Percentiles rank a stretch among this genome's conserved stretches.
phyloP scores from a whole-genome alignment of 2,329 filamentous ascomycete genomes.

The Graphilbum sp. region DNA sequence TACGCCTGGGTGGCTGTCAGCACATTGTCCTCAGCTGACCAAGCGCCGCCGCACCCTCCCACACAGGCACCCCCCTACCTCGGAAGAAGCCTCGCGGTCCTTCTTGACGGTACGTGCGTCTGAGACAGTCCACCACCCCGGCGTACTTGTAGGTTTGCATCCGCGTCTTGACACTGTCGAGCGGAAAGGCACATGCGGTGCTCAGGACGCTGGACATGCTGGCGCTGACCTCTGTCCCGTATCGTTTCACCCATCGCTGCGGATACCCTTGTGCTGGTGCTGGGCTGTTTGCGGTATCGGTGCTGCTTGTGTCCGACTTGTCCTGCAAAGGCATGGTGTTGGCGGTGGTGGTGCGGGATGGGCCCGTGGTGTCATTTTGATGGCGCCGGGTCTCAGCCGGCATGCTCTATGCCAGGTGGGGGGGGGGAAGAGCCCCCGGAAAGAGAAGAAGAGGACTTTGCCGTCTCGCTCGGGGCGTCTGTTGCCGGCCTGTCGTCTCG shows the following conservation, averaged over 20 bases:
- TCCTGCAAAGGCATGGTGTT: conserved; percentile 25
- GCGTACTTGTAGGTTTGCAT: conserved; percentile 76
- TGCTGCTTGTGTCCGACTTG: conserved; percentile 9
- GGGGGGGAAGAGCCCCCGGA: neutral
- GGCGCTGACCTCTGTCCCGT: conserved; percentile 67
- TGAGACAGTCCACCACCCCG: conserved; percentile 58
- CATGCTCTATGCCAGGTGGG: conserved; percentile 12
- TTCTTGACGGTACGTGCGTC: conserved; percentile 59
- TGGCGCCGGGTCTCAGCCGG: conserved; percentile 22
- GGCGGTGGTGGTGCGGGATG: conserved; percentile 22
- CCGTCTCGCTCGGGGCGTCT: no score
- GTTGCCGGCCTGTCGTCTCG: no score
- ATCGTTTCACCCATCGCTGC: conserved; percentile 49
- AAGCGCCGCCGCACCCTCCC: neutral
- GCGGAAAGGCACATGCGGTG: conserved; percentile 65
- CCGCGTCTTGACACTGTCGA: conserved; percentile 79
- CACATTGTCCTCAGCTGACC: neutral
- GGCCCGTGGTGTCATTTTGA: conserved; percentile 23
- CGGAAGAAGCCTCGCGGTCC: conserved; percentile 64
- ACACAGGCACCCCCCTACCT: no score
- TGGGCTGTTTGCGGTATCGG: conserved; percentile 4
- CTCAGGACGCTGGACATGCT: conserved; percentile 63
- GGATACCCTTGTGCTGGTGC: neutral
- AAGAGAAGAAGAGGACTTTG: neutral
- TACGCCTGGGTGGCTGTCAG: conserved; percentile 35